Conservation (phyloP, 441 rosid species). For the Bruguiera hainesii region DNA sequence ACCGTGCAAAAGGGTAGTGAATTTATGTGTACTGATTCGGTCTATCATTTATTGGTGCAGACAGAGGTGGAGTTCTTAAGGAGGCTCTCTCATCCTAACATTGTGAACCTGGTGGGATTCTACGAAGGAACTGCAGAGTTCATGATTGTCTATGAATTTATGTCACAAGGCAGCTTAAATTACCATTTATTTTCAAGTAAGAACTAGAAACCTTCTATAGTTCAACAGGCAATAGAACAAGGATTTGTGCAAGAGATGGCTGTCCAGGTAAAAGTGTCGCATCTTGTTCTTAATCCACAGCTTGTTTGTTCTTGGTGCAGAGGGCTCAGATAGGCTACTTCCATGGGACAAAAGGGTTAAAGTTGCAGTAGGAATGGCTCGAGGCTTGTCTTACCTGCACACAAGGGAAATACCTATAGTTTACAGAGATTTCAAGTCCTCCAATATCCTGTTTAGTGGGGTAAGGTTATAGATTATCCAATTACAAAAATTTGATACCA, state of each 20-base stretch:
- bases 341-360: slow-evolving; percentile 3
- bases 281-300: no score
- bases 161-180: not conserved
- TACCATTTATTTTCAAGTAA: slow-evolving; percentile 1
- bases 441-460: not conserved
- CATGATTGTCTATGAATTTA: slow-evolving; percentile 3
- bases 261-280: no score
- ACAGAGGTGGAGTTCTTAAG: slow-evolving; percentile 2
- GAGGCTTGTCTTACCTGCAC: slow-evolving; percentile 2
- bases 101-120: slow-evolving; percentile 2
- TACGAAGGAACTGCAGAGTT: not conserved
- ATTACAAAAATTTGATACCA: no score
- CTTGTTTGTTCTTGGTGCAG: not conserved
- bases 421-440: slow-evolving; percentile 2
- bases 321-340: not conserved
- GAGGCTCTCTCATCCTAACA: not conserved
- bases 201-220: not conserved
- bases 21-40: no score
- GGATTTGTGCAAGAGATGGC: no score
- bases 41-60: not conserved
- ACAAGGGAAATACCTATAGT: not conserved
- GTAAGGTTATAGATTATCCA: not conserved
- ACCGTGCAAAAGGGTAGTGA: no score
- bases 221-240: no score
- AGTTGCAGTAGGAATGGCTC: not conserved